These are phyloP conservation scores for Trichoderma harzianum DNA, from an alignment of 2,329 filamentous ascomycete species.

Conservation along the genomic window DNA sequence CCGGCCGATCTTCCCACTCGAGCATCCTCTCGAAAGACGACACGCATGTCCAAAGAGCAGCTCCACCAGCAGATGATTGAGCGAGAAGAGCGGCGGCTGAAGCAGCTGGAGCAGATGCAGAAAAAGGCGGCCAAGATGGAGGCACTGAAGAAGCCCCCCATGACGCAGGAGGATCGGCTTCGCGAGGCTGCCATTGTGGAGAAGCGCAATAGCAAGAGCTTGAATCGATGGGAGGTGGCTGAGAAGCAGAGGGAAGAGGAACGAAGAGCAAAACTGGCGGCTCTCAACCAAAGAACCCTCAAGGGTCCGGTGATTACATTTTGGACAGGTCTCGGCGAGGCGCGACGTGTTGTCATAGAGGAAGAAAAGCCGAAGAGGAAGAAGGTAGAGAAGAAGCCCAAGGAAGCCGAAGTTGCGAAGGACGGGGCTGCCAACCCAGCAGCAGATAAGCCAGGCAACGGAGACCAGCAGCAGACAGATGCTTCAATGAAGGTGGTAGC, in stretches of 20 bases:
- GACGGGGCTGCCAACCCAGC: conserved; percentile 11
- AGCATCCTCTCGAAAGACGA: conserved; percentile 56
- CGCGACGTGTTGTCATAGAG: conserved; percentile 63
- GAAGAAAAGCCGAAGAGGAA: conserved; percentile 62
- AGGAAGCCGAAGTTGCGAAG: conserved; percentile 24
- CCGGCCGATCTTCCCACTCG: conserved; percentile 54
- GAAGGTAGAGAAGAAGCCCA: conserved; percentile 36
- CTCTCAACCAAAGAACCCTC: conserved; percentile 79
- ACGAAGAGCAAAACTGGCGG: conserved; percentile 76
- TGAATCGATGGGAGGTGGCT: conserved; percentile 90
- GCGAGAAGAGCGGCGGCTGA: conserved; percentile 66
- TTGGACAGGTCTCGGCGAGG: conserved; percentile 85
- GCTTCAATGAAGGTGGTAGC: neutral
- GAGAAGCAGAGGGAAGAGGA: conserved; percentile 87
- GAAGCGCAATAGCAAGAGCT: conserved; percentile 79
- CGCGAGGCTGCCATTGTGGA: conserved; percentile 81
- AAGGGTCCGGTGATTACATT: conserved; percentile 87
- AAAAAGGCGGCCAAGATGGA: conserved; percentile 67
- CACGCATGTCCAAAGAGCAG: conserved; percentile 57
- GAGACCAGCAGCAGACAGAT: neutral
- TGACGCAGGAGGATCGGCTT: conserved; percentile 84
- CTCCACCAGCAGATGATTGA: conserved; percentile 70
- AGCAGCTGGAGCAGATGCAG: conserved; percentile 66
- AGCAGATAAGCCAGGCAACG: neutral
- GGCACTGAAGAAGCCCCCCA: conserved; percentile 70